Evolutionary conservation across 2,329 filamentous ascomycete species (phyloP).

Genomic region (Achaetomium macrosporum): DNA sequence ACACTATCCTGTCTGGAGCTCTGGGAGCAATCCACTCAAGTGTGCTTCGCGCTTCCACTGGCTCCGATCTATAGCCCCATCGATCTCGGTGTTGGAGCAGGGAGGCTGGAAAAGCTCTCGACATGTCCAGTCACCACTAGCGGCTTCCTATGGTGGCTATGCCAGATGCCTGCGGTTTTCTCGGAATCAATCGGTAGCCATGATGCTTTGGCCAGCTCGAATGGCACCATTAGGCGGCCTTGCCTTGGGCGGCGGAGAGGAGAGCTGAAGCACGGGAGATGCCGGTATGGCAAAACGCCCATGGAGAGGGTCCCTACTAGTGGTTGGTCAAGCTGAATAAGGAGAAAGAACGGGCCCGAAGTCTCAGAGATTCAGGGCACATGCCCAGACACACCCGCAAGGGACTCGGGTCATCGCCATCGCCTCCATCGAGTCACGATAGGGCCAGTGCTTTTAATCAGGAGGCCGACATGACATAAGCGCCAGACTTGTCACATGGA

Average conservation of each 20-base stretch:
- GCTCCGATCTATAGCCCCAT: neutral
- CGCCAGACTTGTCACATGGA: too few relatives aligned
- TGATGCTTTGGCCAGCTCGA: conserved; percentile 1
- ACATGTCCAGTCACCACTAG: conserved; percentile 3
- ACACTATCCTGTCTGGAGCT: neutral
- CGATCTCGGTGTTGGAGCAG: neutral
- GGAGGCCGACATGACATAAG: too few relatives aligned
- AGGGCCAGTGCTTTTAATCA: too few relatives aligned
- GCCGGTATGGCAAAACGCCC: neutral
- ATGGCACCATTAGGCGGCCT: neutral
- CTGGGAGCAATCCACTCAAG: neutral
- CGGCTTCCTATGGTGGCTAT: conserved; percentile 9
- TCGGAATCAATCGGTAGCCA: conserved; percentile 1
- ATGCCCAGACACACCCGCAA: neutral
- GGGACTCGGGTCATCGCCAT: neutral
- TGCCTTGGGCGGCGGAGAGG: neutral
- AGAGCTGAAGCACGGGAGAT: neutral
- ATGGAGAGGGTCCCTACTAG: neutral
- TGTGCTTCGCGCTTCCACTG: neutral
- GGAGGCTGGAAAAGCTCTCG: neutral
- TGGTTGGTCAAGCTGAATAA: neutral
- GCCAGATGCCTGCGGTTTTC: neutral
- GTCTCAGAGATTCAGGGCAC: neutral
- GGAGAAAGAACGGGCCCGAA: neutral
- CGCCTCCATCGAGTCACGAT: neutral